These are phyloP conservation scores for Flaveria ramosissima DNA, from an alignment of 129 eudicot species.

Conservation along the genomic window DNA sequence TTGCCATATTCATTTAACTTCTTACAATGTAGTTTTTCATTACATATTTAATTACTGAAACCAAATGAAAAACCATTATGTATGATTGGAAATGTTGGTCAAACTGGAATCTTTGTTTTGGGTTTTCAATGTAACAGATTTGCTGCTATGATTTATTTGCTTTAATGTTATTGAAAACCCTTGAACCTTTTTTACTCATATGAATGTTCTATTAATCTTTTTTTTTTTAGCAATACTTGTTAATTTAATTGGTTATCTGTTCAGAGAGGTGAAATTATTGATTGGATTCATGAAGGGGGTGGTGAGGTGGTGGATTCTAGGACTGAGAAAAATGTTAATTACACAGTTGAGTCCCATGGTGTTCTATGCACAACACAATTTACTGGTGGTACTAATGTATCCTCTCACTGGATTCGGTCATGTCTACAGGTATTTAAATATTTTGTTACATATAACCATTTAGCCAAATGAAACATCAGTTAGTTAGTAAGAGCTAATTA, in stretches of 20 bases:
- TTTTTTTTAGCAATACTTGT: not conserved
- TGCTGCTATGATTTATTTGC: conserved; percentile 14
- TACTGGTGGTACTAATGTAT: conserved; percentile 52
- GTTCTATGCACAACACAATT: conserved; percentile 29
- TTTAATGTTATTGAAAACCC: not conserved
- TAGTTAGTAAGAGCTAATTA: conserved; percentile 26
- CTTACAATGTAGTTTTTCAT: not conserved
- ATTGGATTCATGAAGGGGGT: conserved; percentile 88
- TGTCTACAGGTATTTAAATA: conserved; percentile 65
- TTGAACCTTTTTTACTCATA: not conserved
- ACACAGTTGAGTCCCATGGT: conserved; percentile 79
- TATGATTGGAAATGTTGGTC: too few relatives aligned
- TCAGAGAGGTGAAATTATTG: conserved; percentile 74
- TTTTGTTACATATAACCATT: not conserved
- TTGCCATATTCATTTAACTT: not conserved
- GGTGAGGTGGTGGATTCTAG: conserved; percentile 60
- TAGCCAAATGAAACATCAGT: not conserved
- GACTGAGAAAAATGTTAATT: conserved; percentile 48
- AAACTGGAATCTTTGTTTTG: not conserved
- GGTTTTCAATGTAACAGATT: not conserved
- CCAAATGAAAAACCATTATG: not conserved
- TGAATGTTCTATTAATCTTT: not conserved
- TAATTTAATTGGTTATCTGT: conserved; percentile 24
- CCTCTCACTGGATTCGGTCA: conserved; percentile 84
- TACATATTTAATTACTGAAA: not conserved